Evolutionary conservation across 2,329 filamentous ascomycete species (phyloP).

Genomic region (Colletotrichum limetticola): DNA sequence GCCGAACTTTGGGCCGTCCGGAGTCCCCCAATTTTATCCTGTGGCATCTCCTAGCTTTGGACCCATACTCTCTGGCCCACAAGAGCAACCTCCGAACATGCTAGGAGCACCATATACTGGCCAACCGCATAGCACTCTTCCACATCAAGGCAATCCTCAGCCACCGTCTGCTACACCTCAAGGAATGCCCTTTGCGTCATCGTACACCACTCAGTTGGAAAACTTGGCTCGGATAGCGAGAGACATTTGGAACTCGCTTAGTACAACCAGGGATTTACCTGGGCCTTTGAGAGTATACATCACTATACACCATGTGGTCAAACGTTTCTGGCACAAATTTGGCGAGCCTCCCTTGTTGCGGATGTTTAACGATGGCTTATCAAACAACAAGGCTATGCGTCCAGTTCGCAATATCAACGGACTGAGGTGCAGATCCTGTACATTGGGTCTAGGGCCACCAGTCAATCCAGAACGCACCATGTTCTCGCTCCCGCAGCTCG

Average conservation of each 20-base stretch:
- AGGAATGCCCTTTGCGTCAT: not conserved
- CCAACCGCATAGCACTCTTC: not conserved
- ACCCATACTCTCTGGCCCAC: not conserved
- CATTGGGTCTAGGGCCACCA: constrained; percentile 41
- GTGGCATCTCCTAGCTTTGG: constrained; percentile 45
- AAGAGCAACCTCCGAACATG: not conserved
- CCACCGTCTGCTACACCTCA: not conserved
- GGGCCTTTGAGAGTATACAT: constrained; percentile 71
- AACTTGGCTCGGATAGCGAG: constrained; percentile 65
- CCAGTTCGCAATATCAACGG: constrained; percentile 64
- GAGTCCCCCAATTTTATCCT: not conserved
- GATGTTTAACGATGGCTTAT: constrained; percentile 69
- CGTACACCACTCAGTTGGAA: constrained; percentile 57
- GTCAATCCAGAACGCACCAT: constrained; percentile 46
- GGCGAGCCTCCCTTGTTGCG: constrained; percentile 64
- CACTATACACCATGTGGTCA: constrained; percentile 71
- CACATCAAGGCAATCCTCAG: not conserved
- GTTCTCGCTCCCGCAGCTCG: constrained; percentile 69
- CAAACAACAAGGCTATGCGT: constrained; percentile 67
- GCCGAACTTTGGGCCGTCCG: not conserved
- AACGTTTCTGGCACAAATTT: constrained; percentile 68
- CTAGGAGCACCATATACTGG: not conserved
- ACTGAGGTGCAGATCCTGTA: constrained; percentile 66
- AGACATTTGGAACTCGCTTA: constrained; percentile 71
- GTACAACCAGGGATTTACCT: constrained; percentile 69